These are phyloP conservation scores for Penicillium sp. DNA, from an alignment of 2,329 filamentous ascomycete genomes.

Conservation along the genomic window DNA sequence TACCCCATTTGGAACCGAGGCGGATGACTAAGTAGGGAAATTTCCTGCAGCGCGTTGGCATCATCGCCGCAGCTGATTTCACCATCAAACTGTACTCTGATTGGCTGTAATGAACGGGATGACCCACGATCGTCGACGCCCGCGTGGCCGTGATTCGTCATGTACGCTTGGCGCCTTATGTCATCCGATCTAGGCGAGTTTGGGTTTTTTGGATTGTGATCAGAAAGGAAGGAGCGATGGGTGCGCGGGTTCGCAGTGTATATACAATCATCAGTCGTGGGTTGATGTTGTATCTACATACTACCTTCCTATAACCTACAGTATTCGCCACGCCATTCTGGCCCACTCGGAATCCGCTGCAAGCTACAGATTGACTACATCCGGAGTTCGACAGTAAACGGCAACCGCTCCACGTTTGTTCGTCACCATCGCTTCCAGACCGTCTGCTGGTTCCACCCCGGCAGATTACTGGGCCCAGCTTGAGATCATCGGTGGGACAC, in stretches of 20 bases:
- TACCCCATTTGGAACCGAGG: no score
- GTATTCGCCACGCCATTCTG: no score
- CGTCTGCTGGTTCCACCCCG: conserved; percentile 19
- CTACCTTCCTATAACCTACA: no score
- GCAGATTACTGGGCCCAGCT: conserved; percentile 9
- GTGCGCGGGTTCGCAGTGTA: no score
- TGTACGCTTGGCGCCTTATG: conserved; percentile 7
- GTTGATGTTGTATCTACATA: no score
- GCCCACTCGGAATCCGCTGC: no score
- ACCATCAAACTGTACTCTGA: conserved; percentile 27
- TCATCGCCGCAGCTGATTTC: conserved; percentile 34
- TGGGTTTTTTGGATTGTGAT: no score
- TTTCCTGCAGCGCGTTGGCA: conserved; percentile 22
- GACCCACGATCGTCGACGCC: conserved; percentile 17
- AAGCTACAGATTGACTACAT: no score
- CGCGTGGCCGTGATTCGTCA: conserved; percentile 19
- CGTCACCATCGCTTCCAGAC: conserved; percentile 31
- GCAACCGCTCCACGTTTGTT: conserved; percentile 21
- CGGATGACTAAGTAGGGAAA: conserved; percentile 5
- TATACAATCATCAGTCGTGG: no score
- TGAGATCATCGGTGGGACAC: conserved; percentile 28
- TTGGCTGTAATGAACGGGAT: conserved; percentile 21
- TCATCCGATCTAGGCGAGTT: no score
- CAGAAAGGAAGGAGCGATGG: no score
- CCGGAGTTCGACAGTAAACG: background rate